These are phyloP conservation scores for Starmerella vitae DNA, from an alignment of 805 yeast species.

Conservation along the genomic window DNA sequence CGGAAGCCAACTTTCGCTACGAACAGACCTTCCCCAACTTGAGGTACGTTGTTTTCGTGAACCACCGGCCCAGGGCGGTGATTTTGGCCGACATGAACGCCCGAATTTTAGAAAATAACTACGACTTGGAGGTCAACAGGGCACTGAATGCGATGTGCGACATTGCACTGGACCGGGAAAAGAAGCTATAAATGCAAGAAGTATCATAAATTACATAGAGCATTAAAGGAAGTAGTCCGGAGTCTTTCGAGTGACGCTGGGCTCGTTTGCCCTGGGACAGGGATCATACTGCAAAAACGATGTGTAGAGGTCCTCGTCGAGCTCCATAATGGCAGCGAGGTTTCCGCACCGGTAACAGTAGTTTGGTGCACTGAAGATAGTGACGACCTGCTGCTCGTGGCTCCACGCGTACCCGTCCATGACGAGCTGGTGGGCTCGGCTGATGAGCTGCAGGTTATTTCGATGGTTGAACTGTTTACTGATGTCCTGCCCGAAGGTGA, in stretches of 20 bases:
- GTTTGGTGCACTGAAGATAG: slow-evolving; percentile 90
- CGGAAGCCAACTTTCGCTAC: slow-evolving; percentile 43
- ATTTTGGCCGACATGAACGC: slow-evolving; percentile 50
- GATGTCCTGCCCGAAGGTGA: slow-evolving; percentile 95
- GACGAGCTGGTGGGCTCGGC: slow-evolving; percentile 93
- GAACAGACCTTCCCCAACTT: slow-evolving; percentile 57
- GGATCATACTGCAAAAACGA: slow-evolving; percentile 91
- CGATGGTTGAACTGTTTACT: slow-evolving; percentile 92
- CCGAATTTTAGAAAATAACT: slow-evolving; percentile 46
- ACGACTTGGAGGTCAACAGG: slow-evolving; percentile 41
- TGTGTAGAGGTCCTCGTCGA: slow-evolving; percentile 77
- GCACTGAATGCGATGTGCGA: slow-evolving; percentile 87
- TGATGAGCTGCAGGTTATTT: slow-evolving; percentile 71
- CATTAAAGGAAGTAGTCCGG: slow-evolving; percentile 67
- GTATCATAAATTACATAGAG: no score
- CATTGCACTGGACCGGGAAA: slow-evolving; percentile 67
- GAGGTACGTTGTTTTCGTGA: slow-evolving; percentile 77
- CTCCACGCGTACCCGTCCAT: slow-evolving; percentile 97
- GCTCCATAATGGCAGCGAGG: slow-evolving; percentile 97
- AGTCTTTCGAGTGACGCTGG: slow-evolving; percentile 89
- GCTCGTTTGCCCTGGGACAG: slow-evolving; percentile 93
- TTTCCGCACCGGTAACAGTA: slow-evolving; percentile 96
- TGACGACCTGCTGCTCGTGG: slow-evolving; percentile 86
- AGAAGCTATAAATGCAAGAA: slow-evolving; percentile 29
- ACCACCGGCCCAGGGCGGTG: slow-evolving; percentile 56